Conservation (phyloP, 1,284 basidiomycete genomes). For the Melampsora larici-populina region DNA sequence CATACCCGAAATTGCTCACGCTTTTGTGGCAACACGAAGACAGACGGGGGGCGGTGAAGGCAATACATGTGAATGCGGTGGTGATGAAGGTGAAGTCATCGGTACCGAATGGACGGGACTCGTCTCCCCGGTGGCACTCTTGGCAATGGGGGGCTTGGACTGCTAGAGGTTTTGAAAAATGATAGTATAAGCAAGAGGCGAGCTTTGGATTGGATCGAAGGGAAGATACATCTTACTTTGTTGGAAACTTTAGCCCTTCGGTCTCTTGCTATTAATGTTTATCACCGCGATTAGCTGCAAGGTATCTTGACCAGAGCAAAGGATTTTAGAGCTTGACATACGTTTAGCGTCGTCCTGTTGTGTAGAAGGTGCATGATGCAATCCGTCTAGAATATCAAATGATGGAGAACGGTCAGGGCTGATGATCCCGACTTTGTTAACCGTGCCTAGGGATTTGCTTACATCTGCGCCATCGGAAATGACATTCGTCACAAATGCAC, state of each 20-base stretch:
- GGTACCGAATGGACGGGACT: neutral
- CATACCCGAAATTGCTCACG: neutral
- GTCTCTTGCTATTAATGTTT: constrained; percentile 6
- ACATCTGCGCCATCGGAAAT: constrained; percentile 41
- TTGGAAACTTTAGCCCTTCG: constrained; percentile 28
- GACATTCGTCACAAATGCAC: constrained; percentile 41
- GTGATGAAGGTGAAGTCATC: constrained; percentile 4
- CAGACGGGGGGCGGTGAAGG: constrained; percentile 4
- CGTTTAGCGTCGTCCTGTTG: constrained; percentile 39
- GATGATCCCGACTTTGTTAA: neutral
- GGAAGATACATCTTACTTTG: constrained; percentile 9
- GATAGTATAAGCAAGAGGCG: neutral
- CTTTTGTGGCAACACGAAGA: neutral
- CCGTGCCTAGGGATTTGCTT: neutral
- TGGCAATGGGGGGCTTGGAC: neutral
- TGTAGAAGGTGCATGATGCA: constrained; percentile 40
- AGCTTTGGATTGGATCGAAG: neutral
- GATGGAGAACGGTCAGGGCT: neutral
- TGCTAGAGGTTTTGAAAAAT: neutral
- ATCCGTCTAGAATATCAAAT: constrained; percentile 16
- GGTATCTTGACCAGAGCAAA: neutral
- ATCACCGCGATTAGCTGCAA: neutral
- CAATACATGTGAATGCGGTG: constrained; percentile 4
- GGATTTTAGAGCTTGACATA: neutral
- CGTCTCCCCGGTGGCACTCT: neutral